A percentile compares a stretch with the other conserved stretches of the same genome.
Conservation (phyloP, 768 basidiomycete species). For the Tricholoma matsutake region DNA sequence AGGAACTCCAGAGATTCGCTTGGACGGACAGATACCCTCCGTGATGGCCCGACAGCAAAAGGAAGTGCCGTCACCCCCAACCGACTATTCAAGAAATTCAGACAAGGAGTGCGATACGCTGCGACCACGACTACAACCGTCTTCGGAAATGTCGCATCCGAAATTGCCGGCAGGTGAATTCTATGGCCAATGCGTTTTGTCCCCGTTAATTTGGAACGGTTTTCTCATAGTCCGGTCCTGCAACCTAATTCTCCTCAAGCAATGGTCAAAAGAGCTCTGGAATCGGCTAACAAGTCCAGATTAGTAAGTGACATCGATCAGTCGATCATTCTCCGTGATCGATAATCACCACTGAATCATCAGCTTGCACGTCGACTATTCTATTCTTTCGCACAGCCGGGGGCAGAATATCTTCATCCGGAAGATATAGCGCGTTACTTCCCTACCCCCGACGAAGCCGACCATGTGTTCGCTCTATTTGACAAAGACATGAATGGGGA, state of each 20-base stretch:
- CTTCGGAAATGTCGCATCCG: slow-evolving; percentile 54
- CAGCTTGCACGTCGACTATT: slow-evolving; percentile 83
- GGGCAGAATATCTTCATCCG: slow-evolving; percentile 54
- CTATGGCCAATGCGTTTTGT: neutral
- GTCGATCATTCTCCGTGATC: neutral
- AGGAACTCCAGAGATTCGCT: slow-evolving; percentile 71
- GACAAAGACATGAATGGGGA: slow-evolving; percentile 76
- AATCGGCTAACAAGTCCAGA: slow-evolving; percentile 77
- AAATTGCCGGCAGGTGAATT: slow-evolving; percentile 47
- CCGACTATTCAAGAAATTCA: slow-evolving; percentile 63
- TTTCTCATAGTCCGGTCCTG: slow-evolving; percentile 54
- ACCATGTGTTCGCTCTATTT: slow-evolving; percentile 64
- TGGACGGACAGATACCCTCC: slow-evolving; percentile 63
- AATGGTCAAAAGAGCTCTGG: slow-evolving; percentile 75
- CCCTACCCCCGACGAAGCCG: slow-evolving; percentile 60
- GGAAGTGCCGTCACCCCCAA: slow-evolving; percentile 49
- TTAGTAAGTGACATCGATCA: slow-evolving; percentile 35
- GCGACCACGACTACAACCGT: slow-evolving; percentile 82
- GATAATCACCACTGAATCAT: slow-evolving; percentile 1
- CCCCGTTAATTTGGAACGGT: neutral
- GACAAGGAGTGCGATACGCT: slow-evolving; percentile 65
- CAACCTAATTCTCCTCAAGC: slow-evolving; percentile 87
- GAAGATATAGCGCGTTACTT: slow-evolving; percentile 75
- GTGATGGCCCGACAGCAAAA: slow-evolving; percentile 31
- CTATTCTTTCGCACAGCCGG: slow-evolving; percentile 74